A percentile compares a stretch with the other conserved stretches of the same genome.
phyloP scores from a whole-genome alignment of 2,329 filamentous ascomycete species.

The Geosmithia morbida region DNA sequence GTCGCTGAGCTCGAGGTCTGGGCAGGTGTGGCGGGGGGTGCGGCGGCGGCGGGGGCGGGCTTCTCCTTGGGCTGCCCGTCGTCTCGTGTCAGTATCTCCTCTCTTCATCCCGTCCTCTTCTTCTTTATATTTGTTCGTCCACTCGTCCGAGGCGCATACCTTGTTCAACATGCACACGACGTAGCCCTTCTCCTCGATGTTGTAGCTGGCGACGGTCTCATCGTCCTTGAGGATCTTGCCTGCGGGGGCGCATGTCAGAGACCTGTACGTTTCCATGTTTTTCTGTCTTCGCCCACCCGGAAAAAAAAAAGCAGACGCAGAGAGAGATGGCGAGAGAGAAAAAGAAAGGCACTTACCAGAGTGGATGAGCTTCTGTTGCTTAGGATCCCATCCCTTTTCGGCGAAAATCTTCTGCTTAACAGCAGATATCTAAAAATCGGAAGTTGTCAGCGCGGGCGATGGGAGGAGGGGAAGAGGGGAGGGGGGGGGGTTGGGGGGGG shows the following conservation, averaged over 20 bases:
- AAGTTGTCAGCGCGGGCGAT: conserved; percentile 1
- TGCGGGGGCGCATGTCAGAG: conserved; percentile 18
- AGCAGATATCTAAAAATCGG: conserved; percentile 52
- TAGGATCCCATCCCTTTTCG: conserved; percentile 89
- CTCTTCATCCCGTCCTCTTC: no score
- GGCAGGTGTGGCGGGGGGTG: conserved; percentile 43
- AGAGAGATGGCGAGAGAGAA: no score
- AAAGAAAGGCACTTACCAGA: conserved; percentile 50
- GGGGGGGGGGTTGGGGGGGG: no score
- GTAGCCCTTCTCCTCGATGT: conserved; percentile 98
- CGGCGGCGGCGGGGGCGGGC: conserved; percentile 37
- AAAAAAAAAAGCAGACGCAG: no score
- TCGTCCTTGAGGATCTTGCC: conserved; percentile 98
- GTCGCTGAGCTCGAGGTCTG: conserved; percentile 45
- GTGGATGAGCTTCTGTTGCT: conserved; percentile 92
- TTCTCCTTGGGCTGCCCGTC: conserved; percentile 39
- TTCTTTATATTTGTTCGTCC: not conserved
- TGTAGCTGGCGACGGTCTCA: conserved; percentile 91
- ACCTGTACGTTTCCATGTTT: not conserved
- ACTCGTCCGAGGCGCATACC: conserved; percentile 33
- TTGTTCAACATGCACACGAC: conserved; percentile 98
- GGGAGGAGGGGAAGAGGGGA: conserved; percentile 1
- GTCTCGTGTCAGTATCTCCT: not conserved
- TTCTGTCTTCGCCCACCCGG: not conserved
- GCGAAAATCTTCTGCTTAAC: conserved; percentile 86